Evolutionary conservation across 2,329 filamentous ascomycete genomes (phyloP).

Genomic region (Diaporthe velutina): DNA sequence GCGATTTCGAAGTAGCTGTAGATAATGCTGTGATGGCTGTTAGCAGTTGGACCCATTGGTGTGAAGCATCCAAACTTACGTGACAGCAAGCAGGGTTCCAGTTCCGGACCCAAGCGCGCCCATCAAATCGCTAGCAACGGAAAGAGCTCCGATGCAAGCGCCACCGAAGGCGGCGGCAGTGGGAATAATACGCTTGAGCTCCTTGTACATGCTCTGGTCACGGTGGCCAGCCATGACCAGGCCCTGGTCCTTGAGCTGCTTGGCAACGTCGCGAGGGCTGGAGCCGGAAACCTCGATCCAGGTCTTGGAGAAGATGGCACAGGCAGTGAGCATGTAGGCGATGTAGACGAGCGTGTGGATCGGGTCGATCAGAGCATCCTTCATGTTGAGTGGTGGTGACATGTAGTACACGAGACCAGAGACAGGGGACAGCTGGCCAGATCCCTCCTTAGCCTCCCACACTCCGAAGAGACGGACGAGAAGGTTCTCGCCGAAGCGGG

Average conservation of each 20-base stretch:
- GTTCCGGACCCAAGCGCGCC: conserved; percentile 96
- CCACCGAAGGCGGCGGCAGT: conserved; percentile 98
- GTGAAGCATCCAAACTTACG: conserved; percentile 72
- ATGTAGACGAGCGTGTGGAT: conserved; percentile 98
- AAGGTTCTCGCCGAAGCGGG: conserved; percentile 98
- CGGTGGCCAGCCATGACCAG: conserved; percentile 99
- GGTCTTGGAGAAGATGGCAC: conserved; percentile 97
- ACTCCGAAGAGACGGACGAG: conserved; percentile 97
- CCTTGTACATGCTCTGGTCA: conserved; percentile 99
- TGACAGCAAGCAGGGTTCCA: conserved; percentile 97
- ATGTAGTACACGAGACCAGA: conserved; percentile 99
- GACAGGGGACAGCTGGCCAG: conserved; percentile 92
- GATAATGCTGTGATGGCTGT: conserved; percentile 79
- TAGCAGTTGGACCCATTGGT: conserved; percentile 50
- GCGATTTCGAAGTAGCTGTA: conserved; percentile 99
- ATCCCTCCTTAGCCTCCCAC: conserved; percentile 97
- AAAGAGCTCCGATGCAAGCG: conserved; percentile 98
- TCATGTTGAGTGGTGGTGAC: conserved; percentile 98
- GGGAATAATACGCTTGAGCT: conserved; percentile 98
- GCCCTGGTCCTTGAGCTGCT: conserved; percentile 99
- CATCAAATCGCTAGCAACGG: conserved; percentile 94
- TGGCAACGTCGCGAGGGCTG: conserved; percentile 96
- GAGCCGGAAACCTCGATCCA: conserved; percentile 99
- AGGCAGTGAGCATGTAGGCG: conserved; percentile 97
- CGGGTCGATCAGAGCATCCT: conserved; percentile 94